Conservation (phyloP, 352 stramenopile genomes). For the Globisporangium camurandrum region DNA sequence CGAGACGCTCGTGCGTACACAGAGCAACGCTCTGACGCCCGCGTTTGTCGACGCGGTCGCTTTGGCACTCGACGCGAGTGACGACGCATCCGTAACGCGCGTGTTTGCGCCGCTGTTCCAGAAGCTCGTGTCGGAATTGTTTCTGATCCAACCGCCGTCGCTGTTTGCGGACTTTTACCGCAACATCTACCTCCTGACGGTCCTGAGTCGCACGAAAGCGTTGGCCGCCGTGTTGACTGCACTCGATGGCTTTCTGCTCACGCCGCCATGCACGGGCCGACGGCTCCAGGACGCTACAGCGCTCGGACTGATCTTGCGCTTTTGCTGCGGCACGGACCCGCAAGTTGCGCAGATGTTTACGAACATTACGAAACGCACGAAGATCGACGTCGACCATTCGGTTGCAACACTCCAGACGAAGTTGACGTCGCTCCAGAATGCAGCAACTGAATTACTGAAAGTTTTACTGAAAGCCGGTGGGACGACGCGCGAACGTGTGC, state of each 20-base stretch:
- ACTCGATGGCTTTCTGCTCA: conserved; percentile 69
- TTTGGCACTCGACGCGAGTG: conserved; percentile 41
- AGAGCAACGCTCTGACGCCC: conserved; percentile 41
- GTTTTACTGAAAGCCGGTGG: conserved; percentile 59
- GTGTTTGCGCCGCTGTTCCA: conserved; percentile 75
- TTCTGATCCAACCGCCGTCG: conserved; percentile 70
- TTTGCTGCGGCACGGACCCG: conserved; percentile 64
- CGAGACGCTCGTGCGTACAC: conserved; percentile 56
- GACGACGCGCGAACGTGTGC: conserved; percentile 43
- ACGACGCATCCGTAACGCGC: conserved; percentile 18
- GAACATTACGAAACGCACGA: conserved; percentile 80
- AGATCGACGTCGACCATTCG: conserved; percentile 71
- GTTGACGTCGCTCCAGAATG: conserved; percentile 57
- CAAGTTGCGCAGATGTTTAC: conserved; percentile 74
- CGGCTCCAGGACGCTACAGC: conserved; percentile 73
- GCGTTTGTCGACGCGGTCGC: conserved; percentile 55
- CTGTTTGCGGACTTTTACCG: conserved; percentile 71
- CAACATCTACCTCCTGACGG: conserved; percentile 58
- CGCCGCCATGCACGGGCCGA: conserved; percentile 47
- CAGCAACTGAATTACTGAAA: conserved; percentile 57
- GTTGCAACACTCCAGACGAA: conserved; percentile 56
- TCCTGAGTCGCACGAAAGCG: conserved; percentile 59
- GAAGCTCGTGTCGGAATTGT: conserved; percentile 72
- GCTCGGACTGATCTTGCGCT: conserved; percentile 67
- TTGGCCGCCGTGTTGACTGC: conserved; percentile 53